A percentile compares a stretch with the other conserved stretches of the same genome.
Conservation (phyloP, 768 basidiomycete genomes). For the Mycena maculata region DNA sequence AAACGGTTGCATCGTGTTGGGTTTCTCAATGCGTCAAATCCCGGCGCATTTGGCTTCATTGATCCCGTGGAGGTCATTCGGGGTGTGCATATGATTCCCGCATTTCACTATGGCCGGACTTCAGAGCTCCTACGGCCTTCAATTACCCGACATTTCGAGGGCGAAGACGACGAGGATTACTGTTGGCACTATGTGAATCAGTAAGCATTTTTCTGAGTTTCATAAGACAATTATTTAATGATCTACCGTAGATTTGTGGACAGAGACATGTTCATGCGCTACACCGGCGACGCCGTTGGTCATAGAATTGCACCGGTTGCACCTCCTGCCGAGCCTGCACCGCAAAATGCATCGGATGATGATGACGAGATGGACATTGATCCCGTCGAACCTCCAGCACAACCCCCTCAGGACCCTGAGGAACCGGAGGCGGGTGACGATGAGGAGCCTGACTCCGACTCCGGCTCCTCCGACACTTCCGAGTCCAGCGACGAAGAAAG, state of each 20-base stretch:
- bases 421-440: too few relatives aligned
- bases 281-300: background rate
- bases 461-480: too few relatives aligned
- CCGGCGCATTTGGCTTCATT: background rate
- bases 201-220: background rate
- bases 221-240: background rate
- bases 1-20: background rate
- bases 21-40: background rate
- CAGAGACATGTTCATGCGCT: slow-evolving; percentile 1
- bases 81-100: slow-evolving; percentile 3
- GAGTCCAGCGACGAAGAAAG: too few relatives aligned
- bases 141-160: background rate
- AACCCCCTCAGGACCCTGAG: too few relatives aligned
- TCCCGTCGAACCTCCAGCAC: too few relatives aligned
- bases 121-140: background rate
- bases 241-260: background rate
- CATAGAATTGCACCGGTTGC: too few relatives aligned
- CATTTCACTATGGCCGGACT: slow-evolving; percentile 5
- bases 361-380: too few relatives aligned
- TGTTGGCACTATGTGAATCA: slow-evolving; percentile 6
- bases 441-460: too few relatives aligned
- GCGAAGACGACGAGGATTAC: slow-evolving; percentile 3
- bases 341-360: too few relatives aligned
- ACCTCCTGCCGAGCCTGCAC: too few relatives aligned
- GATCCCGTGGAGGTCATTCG: slow-evolving; percentile 16